Conservation (phyloP, 345 rosid species). For the Rhodamnia rubescens region DNA sequence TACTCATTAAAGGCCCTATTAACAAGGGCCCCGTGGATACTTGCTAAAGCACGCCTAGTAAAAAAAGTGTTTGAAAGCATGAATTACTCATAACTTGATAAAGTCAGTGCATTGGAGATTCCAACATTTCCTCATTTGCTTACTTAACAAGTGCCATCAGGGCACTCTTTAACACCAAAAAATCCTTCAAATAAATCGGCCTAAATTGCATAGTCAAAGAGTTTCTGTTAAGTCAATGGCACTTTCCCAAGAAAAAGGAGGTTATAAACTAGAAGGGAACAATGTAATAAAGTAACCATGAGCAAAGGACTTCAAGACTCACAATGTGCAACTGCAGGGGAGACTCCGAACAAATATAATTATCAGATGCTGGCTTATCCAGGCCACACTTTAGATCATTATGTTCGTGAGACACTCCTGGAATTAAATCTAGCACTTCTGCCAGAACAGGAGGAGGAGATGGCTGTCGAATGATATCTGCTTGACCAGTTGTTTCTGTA, state of each 20-base stretch:
- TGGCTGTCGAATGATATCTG: constrained; percentile 63
- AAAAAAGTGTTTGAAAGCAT: background rate
- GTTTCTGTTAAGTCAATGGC: background rate
- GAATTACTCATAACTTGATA: background rate
- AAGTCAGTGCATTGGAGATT: background rate
- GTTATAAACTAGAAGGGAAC: background rate
- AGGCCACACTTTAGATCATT: constrained; percentile 29
- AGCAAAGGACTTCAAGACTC: constrained; percentile 19
- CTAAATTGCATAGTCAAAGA: background rate
- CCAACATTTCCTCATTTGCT: background rate
- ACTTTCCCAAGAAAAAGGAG: background rate
- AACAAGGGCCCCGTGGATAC: background rate
- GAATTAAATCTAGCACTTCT: constrained; percentile 75
- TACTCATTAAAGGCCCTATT: background rate
- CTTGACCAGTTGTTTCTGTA: constrained; percentile 31
- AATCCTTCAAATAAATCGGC: background rate
- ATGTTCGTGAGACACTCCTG: constrained; percentile 37
- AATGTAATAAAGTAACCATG: background rate
- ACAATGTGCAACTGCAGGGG: constrained; percentile 93
- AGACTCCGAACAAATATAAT: constrained; percentile 41
- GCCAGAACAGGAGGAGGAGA: constrained; percentile 95
- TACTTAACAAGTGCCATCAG: background rate
- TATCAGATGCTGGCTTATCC: constrained; percentile 43
- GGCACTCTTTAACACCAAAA: background rate
- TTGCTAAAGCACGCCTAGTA: background rate